Evolutionary conservation across 169 alveolate species (phyloP), one percentile per base, ranked within the genome.

Genomic region (Plasmodium cynomolgi): DNA sequence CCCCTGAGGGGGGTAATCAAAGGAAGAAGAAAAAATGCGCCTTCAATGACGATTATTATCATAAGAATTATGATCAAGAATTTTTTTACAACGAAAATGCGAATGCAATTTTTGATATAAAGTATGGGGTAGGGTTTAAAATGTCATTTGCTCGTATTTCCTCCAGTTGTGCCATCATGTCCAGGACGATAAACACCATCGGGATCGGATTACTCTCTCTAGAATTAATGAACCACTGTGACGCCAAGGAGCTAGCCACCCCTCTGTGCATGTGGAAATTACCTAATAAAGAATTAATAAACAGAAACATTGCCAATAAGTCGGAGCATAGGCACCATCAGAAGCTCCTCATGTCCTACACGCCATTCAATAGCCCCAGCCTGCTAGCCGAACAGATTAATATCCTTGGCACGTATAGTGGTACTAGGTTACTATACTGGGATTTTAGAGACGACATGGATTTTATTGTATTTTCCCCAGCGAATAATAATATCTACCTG

Each of bases 181-280:
- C 99, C 3, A 94, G 98, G 26, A 97, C 99, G 3, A 95, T 92
- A 31, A 97, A 97, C 26, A 96, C 96, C 33, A 96, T 98, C 23
- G 99, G 99, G 39, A 96, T 98, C 3, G 99, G 99, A 23, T 93
- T 97, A 97, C 86, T 97, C 54, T 96, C 98, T 8, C 84, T 96
- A 81, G 98, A 97, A 71, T 96, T 97, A 75, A 95, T 96, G 97
- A 91, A 94, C 39, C 97, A 96, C 81, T 96, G 97, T 90, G 97
- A 96, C 82, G 96, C 97, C 17, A 91, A 96, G 39, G 98, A 96
- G 50, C 80, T 96, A 91, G 96, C 97, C 29, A 96, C 97, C 9
- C 97, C 97, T 13, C 91, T 97, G 95, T 97, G 98, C 84, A 97
- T 97, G 98, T 97, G 98, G 98, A 95, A 97, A 50, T 95, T 97